Evolutionary conservation across 1,139 yeast genomes (phyloP), one percentile per base, ranked within the genome.

Genomic region (Hyphopichia wangnamkhiaoensis): DNA sequence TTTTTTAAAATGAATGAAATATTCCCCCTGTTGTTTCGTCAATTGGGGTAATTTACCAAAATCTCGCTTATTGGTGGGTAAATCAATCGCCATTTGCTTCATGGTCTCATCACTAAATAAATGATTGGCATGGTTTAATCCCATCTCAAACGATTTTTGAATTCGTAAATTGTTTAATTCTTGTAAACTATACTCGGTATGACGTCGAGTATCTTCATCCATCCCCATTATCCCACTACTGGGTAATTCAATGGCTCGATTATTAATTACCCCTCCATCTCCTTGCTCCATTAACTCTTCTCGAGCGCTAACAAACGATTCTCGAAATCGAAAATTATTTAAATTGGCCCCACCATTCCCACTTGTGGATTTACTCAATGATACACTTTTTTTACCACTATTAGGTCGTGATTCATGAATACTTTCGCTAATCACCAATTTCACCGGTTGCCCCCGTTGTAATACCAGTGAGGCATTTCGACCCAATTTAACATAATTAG

Each of bases 401-500:
- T 16, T 16, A 16, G 31, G 31, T 28, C 31, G 15, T 4, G 31
- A 28, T 16, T 28, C 17, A 28, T 9, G 3, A 16, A 41, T 34
- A 21, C 35, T 31, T 37, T 47, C 48, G 28, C 58, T 59, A 42
- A 69, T 67, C 20, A 54, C 53, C 17, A 71, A 64, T 36, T 50
- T 61, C 12, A 87, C 73, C 35, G 61, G 63, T 45, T 71, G 66
- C 5, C 56, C 54, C 1, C 79, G 79, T 14, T 57, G 50, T 39
- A 80, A 52, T 5, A 88, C 70, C 3, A 56, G 58, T 10, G 59
- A 50, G 0, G 88, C 81, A 18, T 71, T 64, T 2, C 71, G 68
- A 0, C 95, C 95, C 1, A 73, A 52, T 47, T 71, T 71, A 4
- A 89, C 78, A 52, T 90, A 91, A 42, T 87, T 84, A 5, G 84